Conservation (phyloP, 129 eudicot genomes). For the Logfia minima region DNA sequence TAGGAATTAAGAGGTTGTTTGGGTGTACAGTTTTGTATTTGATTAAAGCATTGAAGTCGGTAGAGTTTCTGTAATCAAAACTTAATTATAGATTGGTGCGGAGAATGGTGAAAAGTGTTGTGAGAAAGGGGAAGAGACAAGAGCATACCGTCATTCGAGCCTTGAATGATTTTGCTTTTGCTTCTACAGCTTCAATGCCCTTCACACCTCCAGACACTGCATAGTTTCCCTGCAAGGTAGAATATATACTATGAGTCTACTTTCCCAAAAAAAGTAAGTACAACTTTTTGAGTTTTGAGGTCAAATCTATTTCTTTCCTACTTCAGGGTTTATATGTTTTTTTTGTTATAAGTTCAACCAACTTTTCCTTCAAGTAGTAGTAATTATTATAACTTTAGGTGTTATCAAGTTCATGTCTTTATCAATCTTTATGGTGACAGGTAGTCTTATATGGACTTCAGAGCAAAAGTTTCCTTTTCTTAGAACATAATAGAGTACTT, state of each 20-base stretch:
- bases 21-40: not conserved
- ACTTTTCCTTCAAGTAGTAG: not conserved
- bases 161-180: slow-evolving; percentile 91
- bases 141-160: slow-evolving; percentile 90
- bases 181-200: slow-evolving; percentile 94
- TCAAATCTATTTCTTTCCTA: not conserved
- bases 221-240: slow-evolving; percentile 75
- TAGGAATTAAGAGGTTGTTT: not conserved
- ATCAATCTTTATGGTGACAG: not conserved
- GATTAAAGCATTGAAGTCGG: not conserved
- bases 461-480: not conserved
- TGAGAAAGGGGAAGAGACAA: not conserved
- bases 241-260: slow-evolving; percentile 1
- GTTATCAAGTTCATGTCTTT: not conserved
- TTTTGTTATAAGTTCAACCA: not conserved
- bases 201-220: slow-evolving; percentile 95
- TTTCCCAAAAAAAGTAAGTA: not conserved
- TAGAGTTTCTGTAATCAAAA: not conserved
- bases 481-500: not conserved
- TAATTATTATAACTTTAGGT: not conserved
- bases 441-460: not conserved
- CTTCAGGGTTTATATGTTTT: not conserved
- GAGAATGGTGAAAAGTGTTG: not conserved
- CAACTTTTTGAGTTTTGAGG: slow-evolving; percentile 4
- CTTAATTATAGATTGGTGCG: not conserved